Evolutionary conservation across 768 basidiomycete genomes (phyloP).

Genomic region (Zangia roseola): DNA sequence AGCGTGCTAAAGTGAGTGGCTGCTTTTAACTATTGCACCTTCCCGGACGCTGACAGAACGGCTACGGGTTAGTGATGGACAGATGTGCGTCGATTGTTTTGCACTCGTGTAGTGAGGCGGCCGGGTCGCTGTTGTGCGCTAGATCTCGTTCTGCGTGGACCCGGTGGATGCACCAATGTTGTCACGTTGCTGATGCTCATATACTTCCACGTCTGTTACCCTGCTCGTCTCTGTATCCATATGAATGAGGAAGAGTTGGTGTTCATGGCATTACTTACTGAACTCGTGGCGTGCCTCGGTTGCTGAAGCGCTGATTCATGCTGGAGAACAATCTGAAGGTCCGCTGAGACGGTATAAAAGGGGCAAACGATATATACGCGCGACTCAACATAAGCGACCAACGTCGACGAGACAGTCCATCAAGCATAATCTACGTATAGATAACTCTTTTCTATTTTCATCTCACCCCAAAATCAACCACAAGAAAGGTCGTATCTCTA

Average conservation of each 20-base stretch:
- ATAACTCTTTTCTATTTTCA: neutral
- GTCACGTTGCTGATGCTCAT: slow-evolving; percentile 5
- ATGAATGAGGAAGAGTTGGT: slow-evolving; percentile 1
- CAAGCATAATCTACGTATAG: neutral
- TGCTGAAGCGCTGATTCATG: too few relatives aligned
- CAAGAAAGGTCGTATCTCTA: slow-evolving; percentile 1
- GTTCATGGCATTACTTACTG: neutral
- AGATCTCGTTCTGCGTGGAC: too few relatives aligned
- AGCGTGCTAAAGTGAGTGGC: slow-evolving; percentile 34
- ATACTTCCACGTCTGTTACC: slow-evolving; percentile 3
- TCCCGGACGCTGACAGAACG: slow-evolving; percentile 8
- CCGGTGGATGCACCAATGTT: too few relatives aligned
- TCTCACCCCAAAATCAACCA: neutral
- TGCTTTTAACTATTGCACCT: neutral
- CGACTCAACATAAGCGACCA: neutral
- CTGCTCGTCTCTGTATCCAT: slow-evolving; percentile 8
- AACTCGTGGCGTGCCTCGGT: neutral
- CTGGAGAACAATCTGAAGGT: too few relatives aligned
- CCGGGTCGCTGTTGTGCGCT: neutral
- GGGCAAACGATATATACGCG: neutral
- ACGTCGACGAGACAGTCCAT: neutral
- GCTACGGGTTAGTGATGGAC: slow-evolving; percentile 24
- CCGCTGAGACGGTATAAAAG: too few relatives aligned
- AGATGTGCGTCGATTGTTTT: slow-evolving; percentile 32
- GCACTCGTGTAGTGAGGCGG: slow-evolving; percentile 16